phyloP scores from a whole-genome alignment of 345 rosid genomes.

The Ceriops tagal region DNA sequence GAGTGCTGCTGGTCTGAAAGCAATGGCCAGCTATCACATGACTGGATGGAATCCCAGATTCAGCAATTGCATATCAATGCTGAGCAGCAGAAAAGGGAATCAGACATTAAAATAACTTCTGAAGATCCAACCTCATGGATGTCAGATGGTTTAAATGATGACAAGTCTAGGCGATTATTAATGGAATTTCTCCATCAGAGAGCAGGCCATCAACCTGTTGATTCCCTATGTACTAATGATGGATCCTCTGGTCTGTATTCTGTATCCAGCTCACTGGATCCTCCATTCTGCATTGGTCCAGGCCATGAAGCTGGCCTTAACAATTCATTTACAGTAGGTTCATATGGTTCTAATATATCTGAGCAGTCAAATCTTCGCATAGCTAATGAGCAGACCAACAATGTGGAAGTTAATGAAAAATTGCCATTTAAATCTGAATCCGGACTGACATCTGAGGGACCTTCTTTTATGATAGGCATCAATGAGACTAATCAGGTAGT shows the following conservation, averaged over 20 bases:
- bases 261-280: constrained; percentile 34
- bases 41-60: constrained; percentile 52
- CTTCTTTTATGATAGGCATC: constrained; percentile 22
- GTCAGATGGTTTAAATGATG: constrained; percentile 51
- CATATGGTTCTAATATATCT: constrained; percentile 45
- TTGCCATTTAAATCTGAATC: constrained; percentile 36
- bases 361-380: constrained; percentile 25
- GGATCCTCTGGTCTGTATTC: constrained; percentile 35
- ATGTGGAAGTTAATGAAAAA: constrained; percentile 30
- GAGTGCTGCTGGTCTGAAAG: constrained; percentile 45
- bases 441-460: constrained; percentile 27
- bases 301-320: constrained; percentile 40
- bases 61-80: constrained; percentile 45
- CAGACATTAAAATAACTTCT: constrained; percentile 31
- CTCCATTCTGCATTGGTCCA: constrained; percentile 25
- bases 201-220: constrained; percentile 36
- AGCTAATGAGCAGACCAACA: constrained; percentile 29
- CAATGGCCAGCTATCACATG: constrained; percentile 41
- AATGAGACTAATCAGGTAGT: constrained; percentile 28
- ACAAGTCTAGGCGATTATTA: constrained; percentile 51
- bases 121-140: constrained; percentile 55
- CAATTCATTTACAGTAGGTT: constrained; percentile 40
- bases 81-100: constrained; percentile 44
- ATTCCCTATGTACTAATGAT: constrained; percentile 29
- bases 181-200: constrained; percentile 59